Base-by-base conservation (phyloP, 2,329 filamentous ascomycete species). In the Hypoxylon sp. region DNA sequence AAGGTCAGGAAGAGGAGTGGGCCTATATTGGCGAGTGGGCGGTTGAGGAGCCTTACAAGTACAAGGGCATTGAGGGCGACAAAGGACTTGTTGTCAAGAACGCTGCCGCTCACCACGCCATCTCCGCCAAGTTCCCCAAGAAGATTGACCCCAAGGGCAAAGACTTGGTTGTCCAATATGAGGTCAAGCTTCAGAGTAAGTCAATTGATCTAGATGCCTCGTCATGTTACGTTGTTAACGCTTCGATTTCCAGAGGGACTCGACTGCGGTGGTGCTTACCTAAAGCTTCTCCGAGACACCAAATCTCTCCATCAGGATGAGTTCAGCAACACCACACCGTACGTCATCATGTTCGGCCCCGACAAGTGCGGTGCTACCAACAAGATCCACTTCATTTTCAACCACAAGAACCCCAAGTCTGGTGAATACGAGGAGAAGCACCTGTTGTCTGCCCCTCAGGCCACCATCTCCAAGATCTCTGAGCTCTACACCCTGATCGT, bases 341-440 rank as follows among this genome's bases (percentile, higher is more conserved):
- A 99, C 79, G 92, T 99, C 74, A 97, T 99, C 87, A 99, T 99
- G 96, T 99, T 99, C 80, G 96, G 96, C 74, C 96, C 96, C 75
- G 96, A 99, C 87, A 98, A 98, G 91, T 99, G 96, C 81, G 96
- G 96, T 81, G 88, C 93, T 80, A 98, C 93, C 82, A 99, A 99
- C 91, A 98, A 98, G 91, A 92, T 96, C 56, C 87, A 89, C 82
- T 97, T 99, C 85, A 99, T 99, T 82, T 97, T 99, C 90, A 96
- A 96, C 84, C 96, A 99, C 91, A 99, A 98, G 92, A 99, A 98
- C 89, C 96, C 96, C 79, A 97, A 97, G 92, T 97, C 94, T 48
- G 95, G 95, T 85, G 93, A 97, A 83, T 99, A 99, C 78, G 95
- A 99, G 88, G 96, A 99, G 92, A 99, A 99, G 91, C 96, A 99